Evolutionary conservation across 768 basidiomycete species (phyloP).

Genomic region (Xerocomellus intermedius): DNA sequence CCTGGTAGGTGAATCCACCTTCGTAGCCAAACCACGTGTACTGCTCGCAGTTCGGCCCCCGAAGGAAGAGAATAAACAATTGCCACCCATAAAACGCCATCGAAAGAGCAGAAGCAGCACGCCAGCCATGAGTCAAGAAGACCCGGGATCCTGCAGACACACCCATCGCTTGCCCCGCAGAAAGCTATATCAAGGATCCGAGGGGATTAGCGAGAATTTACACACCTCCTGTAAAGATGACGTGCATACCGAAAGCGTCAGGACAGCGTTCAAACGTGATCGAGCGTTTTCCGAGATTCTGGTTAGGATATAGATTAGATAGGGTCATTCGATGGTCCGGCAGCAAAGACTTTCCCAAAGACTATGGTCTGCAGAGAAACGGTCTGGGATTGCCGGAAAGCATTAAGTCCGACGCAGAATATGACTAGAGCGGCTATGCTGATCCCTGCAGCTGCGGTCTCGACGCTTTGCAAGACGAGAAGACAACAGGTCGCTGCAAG

Average conservation of each 20-base stretch:
- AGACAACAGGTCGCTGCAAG: conserved; percentile 32
- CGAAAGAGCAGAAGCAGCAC: conserved; percentile 31
- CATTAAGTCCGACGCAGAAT: conserved; percentile 38
- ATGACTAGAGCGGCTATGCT: conserved; percentile 38
- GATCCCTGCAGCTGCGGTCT: conserved; percentile 37
- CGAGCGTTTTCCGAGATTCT: conserved; percentile 28
- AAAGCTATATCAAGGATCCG: conserved; percentile 12
- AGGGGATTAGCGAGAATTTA: neutral
- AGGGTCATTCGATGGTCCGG: neutral
- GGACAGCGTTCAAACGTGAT: conserved; percentile 29
- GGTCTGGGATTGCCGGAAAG: conserved; percentile 38
- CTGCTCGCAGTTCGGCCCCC: conserved; percentile 38
- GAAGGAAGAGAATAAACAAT: conserved; percentile 34
- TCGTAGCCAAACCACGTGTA: conserved; percentile 59
- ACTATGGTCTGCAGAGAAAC: conserved; percentile 32
- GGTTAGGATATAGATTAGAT: conserved; percentile 1
- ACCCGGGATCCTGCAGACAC: conserved; percentile 40
- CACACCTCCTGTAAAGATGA: neutral
- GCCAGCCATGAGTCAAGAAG: conserved; percentile 41
- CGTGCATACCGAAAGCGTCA: conserved; percentile 26
- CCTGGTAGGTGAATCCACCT: conserved; percentile 41
- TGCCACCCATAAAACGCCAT: conserved; percentile 36
- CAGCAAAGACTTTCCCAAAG: conserved; percentile 13
- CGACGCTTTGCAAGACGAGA: conserved; percentile 30
- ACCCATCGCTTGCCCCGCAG: conserved; percentile 42